Conservation (phyloP, 2,329 filamentous ascomycete species). For the Neofusicoccum umdonicola region DNA sequence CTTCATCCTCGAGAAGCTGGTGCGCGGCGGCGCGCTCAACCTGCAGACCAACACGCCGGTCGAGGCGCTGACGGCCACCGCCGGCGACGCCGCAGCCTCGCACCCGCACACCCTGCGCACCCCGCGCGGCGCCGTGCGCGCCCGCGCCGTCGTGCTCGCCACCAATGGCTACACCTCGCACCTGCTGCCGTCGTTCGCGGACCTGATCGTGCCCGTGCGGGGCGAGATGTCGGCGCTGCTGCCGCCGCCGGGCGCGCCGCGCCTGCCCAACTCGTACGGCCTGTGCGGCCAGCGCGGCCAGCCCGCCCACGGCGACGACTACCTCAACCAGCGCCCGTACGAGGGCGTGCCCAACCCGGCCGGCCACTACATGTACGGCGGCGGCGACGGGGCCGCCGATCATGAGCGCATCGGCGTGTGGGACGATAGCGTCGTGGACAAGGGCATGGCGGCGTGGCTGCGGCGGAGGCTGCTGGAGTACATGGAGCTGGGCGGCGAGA, state of each 20-base stretch:
- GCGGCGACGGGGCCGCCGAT: constrained; percentile 58
- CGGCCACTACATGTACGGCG: constrained; percentile 65
- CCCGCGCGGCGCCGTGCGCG: constrained; percentile 62
- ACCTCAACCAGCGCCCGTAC: constrained; percentile 68
- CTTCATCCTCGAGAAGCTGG: constrained; percentile 64
- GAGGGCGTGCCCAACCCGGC: constrained; percentile 38
- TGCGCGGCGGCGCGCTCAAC: constrained; percentile 57
- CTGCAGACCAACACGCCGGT: constrained; percentile 73
- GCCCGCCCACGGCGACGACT: constrained; percentile 60
- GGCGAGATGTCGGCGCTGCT: constrained; percentile 69
- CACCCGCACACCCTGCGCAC: constrained; percentile 56
- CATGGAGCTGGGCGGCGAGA: constrained; percentile 35
- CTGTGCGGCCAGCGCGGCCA: constrained; percentile 56
- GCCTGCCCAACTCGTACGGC: constrained; percentile 61
- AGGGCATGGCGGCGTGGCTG: constrained; percentile 56
- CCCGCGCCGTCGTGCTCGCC: constrained; percentile 68
- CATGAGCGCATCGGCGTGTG: constrained; percentile 55
- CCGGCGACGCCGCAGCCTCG: constrained; percentile 19
- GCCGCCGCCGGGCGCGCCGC: constrained; percentile 49
- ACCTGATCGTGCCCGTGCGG: constrained; percentile 72
- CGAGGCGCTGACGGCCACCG: constrained; percentile 28
- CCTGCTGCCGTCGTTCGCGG: constrained; percentile 66
- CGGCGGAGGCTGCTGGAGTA: constrained; percentile 42
- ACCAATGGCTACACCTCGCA: constrained; percentile 83
- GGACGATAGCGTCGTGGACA: constrained; percentile 59